A percentile compares a stretch with the other conserved stretches of the same genome.
phyloP scores from a whole-genome alignment of 176 grass and related monocot species.

The Juncus effusus region DNA sequence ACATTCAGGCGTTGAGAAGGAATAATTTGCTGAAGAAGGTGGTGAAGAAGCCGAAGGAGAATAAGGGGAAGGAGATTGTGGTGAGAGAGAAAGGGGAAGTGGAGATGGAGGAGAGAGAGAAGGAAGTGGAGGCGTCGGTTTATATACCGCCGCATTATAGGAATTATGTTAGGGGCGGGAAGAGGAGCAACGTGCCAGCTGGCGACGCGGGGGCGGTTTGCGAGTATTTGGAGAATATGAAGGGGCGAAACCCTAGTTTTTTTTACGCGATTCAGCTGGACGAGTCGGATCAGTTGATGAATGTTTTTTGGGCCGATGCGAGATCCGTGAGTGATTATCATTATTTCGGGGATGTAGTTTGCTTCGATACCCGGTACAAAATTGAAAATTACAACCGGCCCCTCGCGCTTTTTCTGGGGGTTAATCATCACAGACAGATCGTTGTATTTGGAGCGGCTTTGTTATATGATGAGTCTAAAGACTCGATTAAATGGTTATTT shows the following conservation, averaged over 20 bases:
- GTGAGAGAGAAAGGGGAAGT: constrained; percentile 12
- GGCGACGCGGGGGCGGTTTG: constrained; percentile 61
- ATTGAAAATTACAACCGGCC: constrained; percentile 56
- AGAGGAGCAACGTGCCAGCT: constrained; percentile 35
- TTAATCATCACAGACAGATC: constrained; percentile 82
- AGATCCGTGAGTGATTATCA: constrained; percentile 69
- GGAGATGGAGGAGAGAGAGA: constrained; percentile 14
- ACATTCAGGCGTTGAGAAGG: constrained; percentile 69
- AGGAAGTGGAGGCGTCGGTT: constrained; percentile 26
- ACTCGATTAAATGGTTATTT: constrained; percentile 81
- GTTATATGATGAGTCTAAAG: constrained; percentile 54
- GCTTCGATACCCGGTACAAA: constrained; percentile 68
- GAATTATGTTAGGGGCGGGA: constrained; percentile 73
- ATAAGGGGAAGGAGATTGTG: constrained; percentile 20
- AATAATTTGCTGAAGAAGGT: constrained; percentile 70
- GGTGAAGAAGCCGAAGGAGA: constrained; percentile 45
- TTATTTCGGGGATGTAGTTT: constrained; percentile 77
- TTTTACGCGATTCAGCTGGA: constrained; percentile 85
- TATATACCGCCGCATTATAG: constrained; percentile 69
- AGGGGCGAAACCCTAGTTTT: constrained; percentile 69
- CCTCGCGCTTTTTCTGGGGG: constrained; percentile 63
- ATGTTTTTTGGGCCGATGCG: constrained; percentile 74
- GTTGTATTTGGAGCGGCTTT: constrained; percentile 67
- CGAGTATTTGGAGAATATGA: constrained; percentile 81
- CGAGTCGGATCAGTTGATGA: constrained; percentile 67